Evolutionary conservation across 768 basidiomycete genomes (phyloP).

Genomic region (Galerina sulciceps): DNA sequence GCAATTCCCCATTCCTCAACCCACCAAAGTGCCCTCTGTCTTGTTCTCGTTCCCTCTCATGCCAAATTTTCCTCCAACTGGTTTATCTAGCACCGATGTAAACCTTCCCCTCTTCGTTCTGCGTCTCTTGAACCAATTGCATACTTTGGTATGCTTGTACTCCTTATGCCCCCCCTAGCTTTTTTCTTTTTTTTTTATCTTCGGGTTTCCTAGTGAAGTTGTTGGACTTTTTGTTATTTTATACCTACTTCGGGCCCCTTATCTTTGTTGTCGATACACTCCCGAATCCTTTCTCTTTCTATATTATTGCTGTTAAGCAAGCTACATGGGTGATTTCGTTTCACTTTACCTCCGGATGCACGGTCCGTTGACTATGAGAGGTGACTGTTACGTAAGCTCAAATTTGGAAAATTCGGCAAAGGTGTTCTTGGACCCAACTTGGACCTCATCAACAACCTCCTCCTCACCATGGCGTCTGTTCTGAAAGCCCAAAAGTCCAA

Average conservation of each 20-base stretch:
- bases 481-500: conserved; percentile 66
- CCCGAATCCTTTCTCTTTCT: too few relatives aligned
- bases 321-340: too few relatives aligned
- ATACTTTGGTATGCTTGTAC: conserved; percentile 17
- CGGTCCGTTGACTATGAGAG: too few relatives aligned
- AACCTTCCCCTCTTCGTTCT: not conserved
- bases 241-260: too few relatives aligned
- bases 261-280: too few relatives aligned
- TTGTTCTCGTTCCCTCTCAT: not conserved
- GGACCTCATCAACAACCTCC: not conserved
- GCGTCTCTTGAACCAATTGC: conserved; percentile 13
- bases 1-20: conserved; percentile 1
- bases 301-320: too few relatives aligned
- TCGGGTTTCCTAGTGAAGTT: not conserved
- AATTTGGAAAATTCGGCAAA: not conserved
- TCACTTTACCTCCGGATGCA: too few relatives aligned
- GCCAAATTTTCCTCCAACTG: not conserved
- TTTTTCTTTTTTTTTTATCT: not conserved
- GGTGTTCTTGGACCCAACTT: not conserved
- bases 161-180: not conserved
- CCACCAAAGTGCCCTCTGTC: not conserved
- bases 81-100: not conserved
- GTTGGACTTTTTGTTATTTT: too few relatives aligned
- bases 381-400: too few relatives aligned
- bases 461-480: conserved; percentile 61